These are phyloP conservation scores for Vitis amurensis DNA, from an alignment of 164 flowering plant species.

Conservation along the genomic window DNA sequence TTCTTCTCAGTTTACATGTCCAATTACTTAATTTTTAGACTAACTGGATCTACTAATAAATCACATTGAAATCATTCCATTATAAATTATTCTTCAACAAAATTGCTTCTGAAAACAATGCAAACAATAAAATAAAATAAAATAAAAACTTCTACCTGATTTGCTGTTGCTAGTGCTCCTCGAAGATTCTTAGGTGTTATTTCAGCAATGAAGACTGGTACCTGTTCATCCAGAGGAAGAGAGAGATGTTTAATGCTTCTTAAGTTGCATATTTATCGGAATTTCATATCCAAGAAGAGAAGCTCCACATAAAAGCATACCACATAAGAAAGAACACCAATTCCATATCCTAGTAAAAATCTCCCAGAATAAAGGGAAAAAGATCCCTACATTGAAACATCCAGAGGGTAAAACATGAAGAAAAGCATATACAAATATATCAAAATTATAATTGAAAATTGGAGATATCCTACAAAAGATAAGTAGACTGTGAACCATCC, in stretches of 20 bases:
- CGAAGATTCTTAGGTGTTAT: conserved; percentile 82
- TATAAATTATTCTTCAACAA: too few relatives aligned
- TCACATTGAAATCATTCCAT: too few relatives aligned
- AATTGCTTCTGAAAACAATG: too few relatives aligned
- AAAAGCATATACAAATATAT: not conserved
- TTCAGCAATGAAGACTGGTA: conserved; percentile 82
- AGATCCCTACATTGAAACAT: conserved; percentile 39
- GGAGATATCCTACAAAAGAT: conserved; percentile 38
- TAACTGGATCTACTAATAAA: too few relatives aligned
- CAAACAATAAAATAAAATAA: too few relatives aligned
- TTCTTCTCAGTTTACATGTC: too few relatives aligned
- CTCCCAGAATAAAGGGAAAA: conserved; percentile 62
- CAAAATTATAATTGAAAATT: not conserved
- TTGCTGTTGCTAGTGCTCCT: conserved; percentile 75
- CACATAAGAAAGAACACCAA: conserved; percentile 78
- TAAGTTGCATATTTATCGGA: too few relatives aligned
- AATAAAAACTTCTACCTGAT: conserved; percentile 50
- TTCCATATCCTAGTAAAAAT: conserved; percentile 68
- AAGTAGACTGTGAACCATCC: conserved; percentile 83
- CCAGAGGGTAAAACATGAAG: too few relatives aligned
- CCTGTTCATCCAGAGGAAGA: conserved; percentile 35
- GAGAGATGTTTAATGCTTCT: too few relatives aligned
- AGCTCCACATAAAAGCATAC: conserved; percentile 23
- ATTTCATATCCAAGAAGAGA: too few relatives aligned
- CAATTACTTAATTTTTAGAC: too few relatives aligned